A percentile compares a stretch with the other conserved stretches of the same genome.
Conservation (phyloP, 257 asterid genomes). For the Scutellaria barbata region DNA sequence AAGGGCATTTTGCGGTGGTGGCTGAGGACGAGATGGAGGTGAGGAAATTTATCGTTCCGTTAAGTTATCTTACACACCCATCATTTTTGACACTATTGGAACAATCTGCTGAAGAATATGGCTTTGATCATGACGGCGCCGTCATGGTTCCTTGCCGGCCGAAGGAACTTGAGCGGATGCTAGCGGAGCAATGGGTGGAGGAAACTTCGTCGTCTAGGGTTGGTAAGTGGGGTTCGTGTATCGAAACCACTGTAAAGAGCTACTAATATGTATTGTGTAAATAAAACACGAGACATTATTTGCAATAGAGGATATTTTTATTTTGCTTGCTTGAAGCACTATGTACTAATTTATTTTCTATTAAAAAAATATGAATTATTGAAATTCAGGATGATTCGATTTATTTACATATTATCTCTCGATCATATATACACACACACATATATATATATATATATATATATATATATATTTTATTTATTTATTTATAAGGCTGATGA, state of each 20-base stretch:
- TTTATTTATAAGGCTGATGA: too few relatives aligned
- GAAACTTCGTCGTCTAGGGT: not conserved
- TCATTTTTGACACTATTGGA: conserved; percentile 64
- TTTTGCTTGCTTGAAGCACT: too few relatives aligned
- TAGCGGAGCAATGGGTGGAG: conserved; percentile 39
- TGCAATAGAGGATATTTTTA: too few relatives aligned
- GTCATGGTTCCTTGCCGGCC: conserved; percentile 74
- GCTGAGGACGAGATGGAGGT: conserved; percentile 47
- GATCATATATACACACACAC: too few relatives aligned
- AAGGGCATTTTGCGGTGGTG: conserved; percentile 49
- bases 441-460: too few relatives aligned
- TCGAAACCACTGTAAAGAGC: conserved; percentile 36
- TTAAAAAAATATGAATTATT: too few relatives aligned
- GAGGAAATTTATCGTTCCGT: conserved; percentile 64
- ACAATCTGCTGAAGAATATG: conserved; percentile 76
- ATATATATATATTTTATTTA: too few relatives aligned
- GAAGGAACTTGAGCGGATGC: conserved; percentile 40
- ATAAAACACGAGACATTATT: too few relatives aligned
- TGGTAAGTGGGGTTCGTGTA: conserved; percentile 32
- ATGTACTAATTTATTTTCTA: too few relatives aligned
- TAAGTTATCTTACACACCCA: conserved; percentile 59
- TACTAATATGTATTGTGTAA: conserved; percentile 17
- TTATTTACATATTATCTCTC: too few relatives aligned
- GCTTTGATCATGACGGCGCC: conserved; percentile 72
- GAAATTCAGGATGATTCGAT: too few relatives aligned